Base-by-base conservation (phyloP, 2,329 filamentous ascomycete species). In the Gnomoniopsis smithogilvyi region DNA sequence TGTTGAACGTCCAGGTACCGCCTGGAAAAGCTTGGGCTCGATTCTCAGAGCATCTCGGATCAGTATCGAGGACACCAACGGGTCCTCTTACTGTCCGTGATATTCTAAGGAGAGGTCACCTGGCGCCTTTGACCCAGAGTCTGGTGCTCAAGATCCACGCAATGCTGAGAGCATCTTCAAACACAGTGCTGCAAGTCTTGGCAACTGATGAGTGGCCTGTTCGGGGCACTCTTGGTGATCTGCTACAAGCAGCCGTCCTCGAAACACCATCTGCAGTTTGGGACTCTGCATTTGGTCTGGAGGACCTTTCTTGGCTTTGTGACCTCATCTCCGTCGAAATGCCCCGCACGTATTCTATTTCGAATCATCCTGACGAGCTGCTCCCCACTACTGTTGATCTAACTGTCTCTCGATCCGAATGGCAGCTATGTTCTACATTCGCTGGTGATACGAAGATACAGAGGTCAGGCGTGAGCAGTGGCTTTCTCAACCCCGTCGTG, bases 301-400 rank as follows among this genome's bases (percentile, higher is more conserved):
- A 67, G 0, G 71, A 79, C 43, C 63, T 82, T 0, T 65, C 70
- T 0, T 81, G 80, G 80, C 67, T 83, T 0, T 63, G 69, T 0
- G 77, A 81, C 1, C 70, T 82, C 1, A 72, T 83, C 8, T 63
- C 72, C 0, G 70, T 82, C 2, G 80, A 83, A 63, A 74, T 82
- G 0, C 80, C 80, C 0, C 74, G 80, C 11, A 82, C 80, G 0
- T 83, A 83, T 60, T 81, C 77, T 41, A 82, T 83, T 46, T 80
- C 80, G 0, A 81, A 74, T 65, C 76, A 75, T 62, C 74, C 76
- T 0, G 73, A 80, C 3, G 80, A 81, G 51, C 68, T 83, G 4
- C 74, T 83, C 0, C 80, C 80, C 0, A 76, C 70, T 57, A 80
- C 76, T 0, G 74, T 83, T 4, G 80, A 83, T 58, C 68, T 84